Percentiles rank a stretch among this genome's conserved stretches.
Conservation (phyloP, 495 filamentous ascomycete species). For the Xylaria cubensis region DNA sequence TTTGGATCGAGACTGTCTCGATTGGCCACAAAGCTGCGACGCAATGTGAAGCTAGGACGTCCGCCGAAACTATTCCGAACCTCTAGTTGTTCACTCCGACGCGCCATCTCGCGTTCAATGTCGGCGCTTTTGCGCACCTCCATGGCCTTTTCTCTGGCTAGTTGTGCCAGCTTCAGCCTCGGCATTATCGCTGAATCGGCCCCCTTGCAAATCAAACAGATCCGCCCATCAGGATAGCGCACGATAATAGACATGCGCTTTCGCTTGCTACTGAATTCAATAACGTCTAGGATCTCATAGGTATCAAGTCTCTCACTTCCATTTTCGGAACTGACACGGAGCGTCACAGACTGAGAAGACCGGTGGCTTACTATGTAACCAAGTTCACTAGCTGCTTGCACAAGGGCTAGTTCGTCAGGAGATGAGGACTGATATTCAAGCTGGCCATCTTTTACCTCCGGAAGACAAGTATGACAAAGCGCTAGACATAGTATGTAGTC, state of each 20-base stretch:
- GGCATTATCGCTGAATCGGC: constrained; percentile 81
- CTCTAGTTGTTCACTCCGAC: constrained; percentile 50
- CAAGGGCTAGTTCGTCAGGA: constrained; percentile 86
- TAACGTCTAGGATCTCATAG: constrained; percentile 82
- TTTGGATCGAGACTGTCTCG: constrained; percentile 38
- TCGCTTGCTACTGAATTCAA: constrained; percentile 88
- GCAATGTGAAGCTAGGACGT: constrained; percentile 67
- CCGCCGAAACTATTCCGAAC: constrained; percentile 62
- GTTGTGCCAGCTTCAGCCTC: constrained; percentile 68
- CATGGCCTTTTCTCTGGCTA: constrained; percentile 76
- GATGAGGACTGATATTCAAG: constrained; percentile 83
- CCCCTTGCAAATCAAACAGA: constrained; percentile 88
- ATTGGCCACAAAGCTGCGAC: constrained; percentile 47
- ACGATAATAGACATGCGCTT: constrained; percentile 93
- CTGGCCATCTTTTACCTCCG: constrained; percentile 69
- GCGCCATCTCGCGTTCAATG: constrained; percentile 51
- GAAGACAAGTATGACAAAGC: constrained; percentile 89
- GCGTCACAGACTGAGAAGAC: constrained; percentile 48
- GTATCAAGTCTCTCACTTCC: constrained; percentile 53
- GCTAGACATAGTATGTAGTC: constrained; percentile 84
- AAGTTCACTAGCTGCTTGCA: constrained; percentile 81
- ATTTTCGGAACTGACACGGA: constrained; percentile 39
- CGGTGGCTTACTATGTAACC: constrained; percentile 75
- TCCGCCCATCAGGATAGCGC: constrained; percentile 80
- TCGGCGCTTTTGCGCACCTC: constrained; percentile 76